Percentiles rank a stretch among this genome's conserved stretches.
Conservation (phyloP, 768 basidiomycete genomes). For the Favolaschia claudopus region DNA sequence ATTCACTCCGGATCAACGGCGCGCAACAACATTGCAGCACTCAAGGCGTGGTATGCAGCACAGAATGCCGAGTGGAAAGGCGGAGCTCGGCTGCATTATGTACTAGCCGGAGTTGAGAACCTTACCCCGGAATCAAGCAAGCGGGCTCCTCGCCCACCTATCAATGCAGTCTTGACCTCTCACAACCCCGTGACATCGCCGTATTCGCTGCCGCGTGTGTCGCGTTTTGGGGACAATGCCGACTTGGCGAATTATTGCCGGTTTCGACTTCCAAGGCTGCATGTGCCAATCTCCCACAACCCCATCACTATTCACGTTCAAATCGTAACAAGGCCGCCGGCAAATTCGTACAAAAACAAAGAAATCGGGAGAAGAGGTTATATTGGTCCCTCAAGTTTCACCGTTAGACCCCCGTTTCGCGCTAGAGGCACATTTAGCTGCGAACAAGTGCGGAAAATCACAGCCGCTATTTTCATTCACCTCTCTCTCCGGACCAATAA, state of each 20-base stretch:
- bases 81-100: too few species aligned
- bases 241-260: slow-evolving; percentile 38
- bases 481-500: background rate
- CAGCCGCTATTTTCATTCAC: slow-evolving; percentile 27
- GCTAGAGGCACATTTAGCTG: slow-evolving; percentile 28
- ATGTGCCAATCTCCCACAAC: slow-evolving; percentile 25
- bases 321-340: background rate
- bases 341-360: too few species aligned
- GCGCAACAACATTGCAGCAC: too few species aligned
- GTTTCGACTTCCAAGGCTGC: slow-evolving; percentile 14
- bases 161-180: background rate
- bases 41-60: too few species aligned
- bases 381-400: background rate
- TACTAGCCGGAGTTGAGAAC: too few species aligned
- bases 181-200: slow-evolving; percentile 35
- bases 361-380: too few species aligned
- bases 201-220: slow-evolving; percentile 39
- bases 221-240: slow-evolving; percentile 45
- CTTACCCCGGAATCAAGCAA: too few species aligned
- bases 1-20: too few species aligned
- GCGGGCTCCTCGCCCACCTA: too few species aligned
- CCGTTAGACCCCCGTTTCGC: slow-evolving; percentile 25
- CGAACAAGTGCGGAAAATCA: slow-evolving; percentile 20
- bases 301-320: background rate
- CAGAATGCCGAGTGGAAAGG: too few species aligned